Percentiles rank a stretch among this genome's conserved stretches.
phyloP scores from a whole-genome alignment of 2,329 filamentous ascomycete genomes.

The Trichoderma harzianum region DNA sequence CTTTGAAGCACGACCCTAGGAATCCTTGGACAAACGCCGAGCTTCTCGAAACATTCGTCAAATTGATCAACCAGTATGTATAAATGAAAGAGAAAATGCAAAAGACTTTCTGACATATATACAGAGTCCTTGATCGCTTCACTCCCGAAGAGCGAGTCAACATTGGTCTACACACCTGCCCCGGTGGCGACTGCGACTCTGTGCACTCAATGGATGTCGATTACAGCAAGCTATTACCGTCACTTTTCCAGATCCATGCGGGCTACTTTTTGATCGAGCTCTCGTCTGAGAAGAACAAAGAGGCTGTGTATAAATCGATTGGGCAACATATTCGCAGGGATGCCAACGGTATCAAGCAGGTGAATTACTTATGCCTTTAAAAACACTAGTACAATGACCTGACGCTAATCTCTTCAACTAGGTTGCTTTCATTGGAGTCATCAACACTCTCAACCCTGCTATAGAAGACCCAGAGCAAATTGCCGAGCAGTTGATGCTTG shows the following conservation, averaged over 20 bases:
- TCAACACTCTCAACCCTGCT: constrained; percentile 14
- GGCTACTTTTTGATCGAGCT: constrained; percentile 21
- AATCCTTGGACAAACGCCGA: constrained; percentile 15
- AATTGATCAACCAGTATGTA: constrained; percentile 12
- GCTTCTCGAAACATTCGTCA: constrained; percentile 17
- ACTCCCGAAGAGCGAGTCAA: constrained; percentile 15
- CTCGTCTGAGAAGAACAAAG: constrained; percentile 16
- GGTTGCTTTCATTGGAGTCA: constrained; percentile 19
- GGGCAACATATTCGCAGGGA: constrained; percentile 16
- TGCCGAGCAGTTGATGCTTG: constrained; percentile 14
- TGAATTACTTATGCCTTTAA: background rate
- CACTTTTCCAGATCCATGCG: constrained; percentile 18
- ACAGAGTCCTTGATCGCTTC: constrained; percentile 14
- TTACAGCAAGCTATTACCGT: constrained; percentile 13
- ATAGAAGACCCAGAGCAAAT: constrained; percentile 19
- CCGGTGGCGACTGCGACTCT: constrained; percentile 20
- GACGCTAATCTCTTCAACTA: background rate
- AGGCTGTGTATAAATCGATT: constrained; percentile 14
- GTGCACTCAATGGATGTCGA: constrained; percentile 18
- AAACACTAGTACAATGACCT: background rate
- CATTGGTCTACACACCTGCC: constrained; percentile 21
- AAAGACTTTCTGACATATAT: background rate
- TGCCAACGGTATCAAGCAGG: constrained; percentile 19
- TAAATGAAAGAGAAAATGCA: background rate
- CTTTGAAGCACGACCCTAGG: constrained; percentile 8